These are phyloP conservation scores for Onygenales sp. DNA, from an alignment of 2,329 filamentous ascomycete genomes.

Conservation along the genomic window DNA sequence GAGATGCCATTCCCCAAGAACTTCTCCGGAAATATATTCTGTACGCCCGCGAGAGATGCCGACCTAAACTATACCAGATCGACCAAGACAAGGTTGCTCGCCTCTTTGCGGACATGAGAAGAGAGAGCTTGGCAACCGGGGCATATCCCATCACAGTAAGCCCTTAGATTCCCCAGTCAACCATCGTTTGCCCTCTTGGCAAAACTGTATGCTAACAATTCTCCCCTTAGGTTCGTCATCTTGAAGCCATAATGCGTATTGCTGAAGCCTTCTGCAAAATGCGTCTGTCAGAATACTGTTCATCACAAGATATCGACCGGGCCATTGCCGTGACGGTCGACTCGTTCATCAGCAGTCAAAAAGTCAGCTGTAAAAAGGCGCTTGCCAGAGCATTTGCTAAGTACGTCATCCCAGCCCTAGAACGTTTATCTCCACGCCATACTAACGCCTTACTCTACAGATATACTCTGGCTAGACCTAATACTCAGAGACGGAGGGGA, in stretches of 20 bases:
- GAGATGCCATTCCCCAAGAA: slow-evolving; percentile 69
- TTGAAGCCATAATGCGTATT: slow-evolving; percentile 96
- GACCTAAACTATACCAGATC: slow-evolving; percentile 91
- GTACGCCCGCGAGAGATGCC: slow-evolving; percentile 81
- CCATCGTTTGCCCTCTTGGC: background rate
- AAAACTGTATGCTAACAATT: background rate
- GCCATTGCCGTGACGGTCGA: slow-evolving; percentile 96
- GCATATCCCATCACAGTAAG: slow-evolving; percentile 96
- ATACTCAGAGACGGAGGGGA: background rate
- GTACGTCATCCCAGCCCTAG: slow-evolving; percentile 53
- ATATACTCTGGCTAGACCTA: slow-evolving; percentile 9
- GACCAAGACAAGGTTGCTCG: slow-evolving; percentile 94
- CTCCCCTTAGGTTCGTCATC: slow-evolving; percentile 67
- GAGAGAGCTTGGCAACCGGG: slow-evolving; percentile 84
- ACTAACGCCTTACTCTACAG: slow-evolving; percentile 3
- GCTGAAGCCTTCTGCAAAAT: slow-evolving; percentile 93
- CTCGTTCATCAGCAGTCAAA: slow-evolving; percentile 91
- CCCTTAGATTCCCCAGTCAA: slow-evolving; percentile 12
- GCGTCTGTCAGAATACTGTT: slow-evolving; percentile 94
- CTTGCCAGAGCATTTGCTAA: slow-evolving; percentile 91
- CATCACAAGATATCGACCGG: slow-evolving; percentile 81
- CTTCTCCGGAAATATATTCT: slow-evolving; percentile 93
- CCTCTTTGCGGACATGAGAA: slow-evolving; percentile 90
- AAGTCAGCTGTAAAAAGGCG: slow-evolving; percentile 95
- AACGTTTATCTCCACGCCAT: background rate